Conservation (phyloP, 164 flowering plant genomes). For the Annona squamosa region DNA sequence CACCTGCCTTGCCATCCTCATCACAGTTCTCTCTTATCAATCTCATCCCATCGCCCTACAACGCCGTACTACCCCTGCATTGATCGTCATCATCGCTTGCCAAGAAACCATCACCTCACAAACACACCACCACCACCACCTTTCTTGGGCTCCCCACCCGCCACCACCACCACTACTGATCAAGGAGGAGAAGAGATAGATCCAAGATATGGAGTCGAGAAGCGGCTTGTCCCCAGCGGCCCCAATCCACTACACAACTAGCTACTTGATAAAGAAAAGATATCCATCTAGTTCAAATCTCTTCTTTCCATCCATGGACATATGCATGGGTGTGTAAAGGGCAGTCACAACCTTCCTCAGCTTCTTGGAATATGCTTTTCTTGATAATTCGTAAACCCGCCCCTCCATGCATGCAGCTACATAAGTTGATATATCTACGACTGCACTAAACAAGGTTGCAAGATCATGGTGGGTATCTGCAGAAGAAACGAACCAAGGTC, state of each 20-base stretch:
- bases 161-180: not conserved
- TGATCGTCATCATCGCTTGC: slow-evolving; percentile 13
- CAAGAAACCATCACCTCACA: slow-evolving; percentile 20
- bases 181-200: slow-evolving; percentile 40
- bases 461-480: not conserved
- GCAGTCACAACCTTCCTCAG: not conserved
- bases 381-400: not conserved
- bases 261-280: slow-evolving; percentile 4
- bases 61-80: slow-evolving; percentile 20
- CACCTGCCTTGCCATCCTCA: slow-evolving; percentile 11
- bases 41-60: slow-evolving; percentile 6
- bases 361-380: not conserved
- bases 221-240: slow-evolving; percentile 74
- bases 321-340: not conserved
- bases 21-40: slow-evolving; percentile 3
- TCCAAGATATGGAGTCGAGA: slow-evolving; percentile 72
- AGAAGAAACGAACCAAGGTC: not conserved
- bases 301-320: not conserved
- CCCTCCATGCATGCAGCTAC: not conserved
- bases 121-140: slow-evolving; percentile 10
- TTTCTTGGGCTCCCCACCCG: slow-evolving; percentile 11
- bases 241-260: slow-evolving; percentile 90
- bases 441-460: not conserved
- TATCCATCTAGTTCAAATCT: not conserved
- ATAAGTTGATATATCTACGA: not conserved